These are phyloP conservation scores for Stephanodiscus minutulus DNA, from an alignment of 108 stramenopile genomes.

Conservation along the genomic window DNA sequence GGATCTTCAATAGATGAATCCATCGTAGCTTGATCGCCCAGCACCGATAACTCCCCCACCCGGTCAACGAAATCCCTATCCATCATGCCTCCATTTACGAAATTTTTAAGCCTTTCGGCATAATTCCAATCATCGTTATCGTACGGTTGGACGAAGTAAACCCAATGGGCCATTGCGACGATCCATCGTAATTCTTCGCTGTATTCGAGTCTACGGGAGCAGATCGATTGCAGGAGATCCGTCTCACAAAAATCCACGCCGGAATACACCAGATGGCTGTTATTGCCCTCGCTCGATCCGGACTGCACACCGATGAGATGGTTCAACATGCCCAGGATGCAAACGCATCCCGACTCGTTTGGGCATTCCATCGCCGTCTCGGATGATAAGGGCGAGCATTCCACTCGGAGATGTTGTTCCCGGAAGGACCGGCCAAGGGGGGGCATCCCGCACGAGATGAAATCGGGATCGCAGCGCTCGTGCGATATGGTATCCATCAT, in stretches of 20 bases:
- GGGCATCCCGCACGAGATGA: neutral
- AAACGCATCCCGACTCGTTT: neutral
- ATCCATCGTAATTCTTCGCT: conserved; percentile 12
- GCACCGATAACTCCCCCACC: neutral
- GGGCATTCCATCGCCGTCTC: neutral
- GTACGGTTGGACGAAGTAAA: conserved; percentile 2
- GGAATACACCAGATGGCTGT: neutral
- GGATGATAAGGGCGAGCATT: neutral
- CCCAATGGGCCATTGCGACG: neutral
- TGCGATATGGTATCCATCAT: neutral
- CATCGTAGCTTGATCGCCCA: neutral
- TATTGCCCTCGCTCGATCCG: neutral
- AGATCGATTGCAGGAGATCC: neutral
- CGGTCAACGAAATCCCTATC: neutral
- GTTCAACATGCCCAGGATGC: conserved; percentile 1
- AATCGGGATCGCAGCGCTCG: conserved; percentile 1
- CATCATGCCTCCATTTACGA: conserved; percentile 3
- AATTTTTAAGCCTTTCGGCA: neutral
- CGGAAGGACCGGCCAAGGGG: neutral
- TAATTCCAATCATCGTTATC: conserved; percentile 8
- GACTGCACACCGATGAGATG: neutral
- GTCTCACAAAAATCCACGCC: neutral
- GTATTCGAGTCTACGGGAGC: neutral
- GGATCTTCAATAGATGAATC: neutral
- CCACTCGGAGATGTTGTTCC: neutral